These are phyloP conservation scores for Fusarium miscanthi DNA, from an alignment of 2,329 filamentous ascomycete genomes.

Conservation along the genomic window DNA sequence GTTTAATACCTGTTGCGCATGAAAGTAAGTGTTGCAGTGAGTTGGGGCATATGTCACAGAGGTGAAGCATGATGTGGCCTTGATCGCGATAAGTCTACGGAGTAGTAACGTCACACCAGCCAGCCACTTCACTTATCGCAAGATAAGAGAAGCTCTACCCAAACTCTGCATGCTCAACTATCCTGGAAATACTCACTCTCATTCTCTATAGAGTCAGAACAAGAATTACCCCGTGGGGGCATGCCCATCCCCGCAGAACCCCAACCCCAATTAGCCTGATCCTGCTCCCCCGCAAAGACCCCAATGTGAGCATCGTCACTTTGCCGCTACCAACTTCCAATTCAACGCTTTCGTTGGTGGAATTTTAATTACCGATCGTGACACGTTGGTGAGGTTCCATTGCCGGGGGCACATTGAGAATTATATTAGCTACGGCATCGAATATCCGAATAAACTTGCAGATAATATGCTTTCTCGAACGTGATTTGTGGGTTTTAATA, in stretches of 20 bases:
- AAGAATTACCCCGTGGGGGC: conserved; percentile 7
- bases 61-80: neutral
- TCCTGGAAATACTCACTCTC: rapidly evolving
- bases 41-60: neutral
- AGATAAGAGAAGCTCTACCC: neutral
- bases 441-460: neutral
- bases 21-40: neutral
- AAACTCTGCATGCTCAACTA: no score
- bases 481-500: conserved; percentile 21
- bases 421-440: conserved; percentile 8
- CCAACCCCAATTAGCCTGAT: conserved; percentile 16
- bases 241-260: conserved; percentile 10
- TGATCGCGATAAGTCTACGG: neutral
- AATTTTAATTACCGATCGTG: conserved; percentile 4
- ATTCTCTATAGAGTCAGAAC: neutral
- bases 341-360: conserved; percentile 12
- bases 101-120: neutral
- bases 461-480: neutral
- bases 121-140: neutral
- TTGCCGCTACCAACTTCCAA: neutral
- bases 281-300: neutral
- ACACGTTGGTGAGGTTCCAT: neutral
- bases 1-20: neutral
- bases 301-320: conserved; percentile 1
- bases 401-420: neutral